phyloP scores from a whole-genome alignment of 805 yeast species.

The Nakazawaea populi region DNA sequence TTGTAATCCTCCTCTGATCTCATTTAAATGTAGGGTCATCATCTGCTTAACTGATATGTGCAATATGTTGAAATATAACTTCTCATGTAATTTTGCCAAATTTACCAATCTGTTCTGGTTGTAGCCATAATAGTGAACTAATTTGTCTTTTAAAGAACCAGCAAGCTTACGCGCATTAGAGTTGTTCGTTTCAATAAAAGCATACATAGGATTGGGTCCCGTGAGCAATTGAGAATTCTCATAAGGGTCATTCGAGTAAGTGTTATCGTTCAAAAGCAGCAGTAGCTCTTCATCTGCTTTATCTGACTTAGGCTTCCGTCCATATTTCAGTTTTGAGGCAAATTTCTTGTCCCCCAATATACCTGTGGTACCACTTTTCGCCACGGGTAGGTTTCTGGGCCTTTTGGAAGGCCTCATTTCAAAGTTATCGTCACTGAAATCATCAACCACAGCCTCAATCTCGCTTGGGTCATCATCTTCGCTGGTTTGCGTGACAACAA shows the following conservation, averaged over 20 bases:
- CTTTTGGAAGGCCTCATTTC: conserved; percentile 8
- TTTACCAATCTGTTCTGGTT: conserved; percentile 36
- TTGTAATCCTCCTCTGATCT: background rate
- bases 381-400: background rate
- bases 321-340: background rate
- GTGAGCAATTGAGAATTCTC: conserved; percentile 4
- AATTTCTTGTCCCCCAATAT: too few relatives aligned
- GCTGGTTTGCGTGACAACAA: background rate
- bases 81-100: conserved; percentile 37
- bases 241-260: conserved; percentile 4
- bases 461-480: conserved; percentile 3
- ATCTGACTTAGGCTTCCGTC: background rate
- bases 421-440: background rate
- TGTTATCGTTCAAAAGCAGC: background rate
- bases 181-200: background rate
- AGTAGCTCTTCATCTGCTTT: background rate
- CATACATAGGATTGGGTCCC: conserved; percentile 3
- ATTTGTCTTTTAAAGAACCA: conserved; percentile 30
- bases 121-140: conserved; percentile 42
- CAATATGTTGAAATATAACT: conserved; percentile 45
- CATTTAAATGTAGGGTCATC: conserved; percentile 13
- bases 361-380: too few relatives aligned
- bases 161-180: conserved; percentile 1
- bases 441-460: background rate
- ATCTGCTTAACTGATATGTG: conserved; percentile 30